Evolutionary conservation across 495 filamentous ascomycete species (phyloP).

Genomic region (Penicillium robsamsonii): DNA sequence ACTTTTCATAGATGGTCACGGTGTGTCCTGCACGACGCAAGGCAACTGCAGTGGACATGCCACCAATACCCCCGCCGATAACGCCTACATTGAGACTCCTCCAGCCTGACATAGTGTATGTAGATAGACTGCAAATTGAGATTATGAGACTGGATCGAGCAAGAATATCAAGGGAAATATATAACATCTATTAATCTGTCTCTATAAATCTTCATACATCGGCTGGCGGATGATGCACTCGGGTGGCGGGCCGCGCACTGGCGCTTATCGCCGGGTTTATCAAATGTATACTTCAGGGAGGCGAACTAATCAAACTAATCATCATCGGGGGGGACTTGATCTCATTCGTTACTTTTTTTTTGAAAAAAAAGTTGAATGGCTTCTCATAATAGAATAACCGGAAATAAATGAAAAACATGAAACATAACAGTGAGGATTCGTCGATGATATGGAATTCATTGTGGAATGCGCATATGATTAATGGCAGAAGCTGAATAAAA

Average conservation of each 20-base stretch:
- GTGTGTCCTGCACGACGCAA: constrained; percentile 61
- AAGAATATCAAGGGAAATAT: not conserved
- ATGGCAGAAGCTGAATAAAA: too few species aligned
- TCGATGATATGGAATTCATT: too few species aligned
- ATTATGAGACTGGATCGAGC: not conserved
- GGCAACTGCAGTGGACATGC: constrained; percentile 62
- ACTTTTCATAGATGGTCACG: constrained; percentile 50
- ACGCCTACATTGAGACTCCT: constrained; percentile 50
- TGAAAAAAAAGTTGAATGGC: too few species aligned
- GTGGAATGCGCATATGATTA: too few species aligned
- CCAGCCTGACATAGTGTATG: constrained; percentile 27
- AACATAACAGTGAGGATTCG: too few species aligned
- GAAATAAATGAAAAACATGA: too few species aligned
- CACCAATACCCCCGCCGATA: constrained; percentile 68
- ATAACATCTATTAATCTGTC: not conserved
- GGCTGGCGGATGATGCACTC: constrained; percentile 15
- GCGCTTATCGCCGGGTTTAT: not conserved
- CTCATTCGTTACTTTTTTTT: too few species aligned
- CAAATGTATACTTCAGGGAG: not conserved
- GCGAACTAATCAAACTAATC: too few species aligned
- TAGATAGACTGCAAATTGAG: not conserved
- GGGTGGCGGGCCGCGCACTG: constrained; percentile 3
- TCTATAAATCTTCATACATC: not conserved
- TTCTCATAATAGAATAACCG: too few species aligned
- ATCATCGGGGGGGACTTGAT: too few species aligned